A percentile compares a stretch with the other conserved stretches of the same genome.
phyloP scores from a whole-genome alignment of 1,139 yeast species.

The Petasospora rhodanensis region DNA sequence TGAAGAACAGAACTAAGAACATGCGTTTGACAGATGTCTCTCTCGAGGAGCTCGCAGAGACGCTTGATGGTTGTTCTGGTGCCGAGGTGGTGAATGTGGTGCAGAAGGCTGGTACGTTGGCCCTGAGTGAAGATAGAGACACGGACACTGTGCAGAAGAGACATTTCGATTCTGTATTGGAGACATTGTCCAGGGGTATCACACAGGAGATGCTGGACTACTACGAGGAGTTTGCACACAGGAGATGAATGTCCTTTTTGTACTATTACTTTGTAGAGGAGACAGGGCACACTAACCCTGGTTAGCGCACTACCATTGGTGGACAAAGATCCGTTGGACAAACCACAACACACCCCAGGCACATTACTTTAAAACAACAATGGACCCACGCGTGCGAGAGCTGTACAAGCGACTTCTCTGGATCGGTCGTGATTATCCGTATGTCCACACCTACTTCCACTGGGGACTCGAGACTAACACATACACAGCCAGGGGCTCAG shows the following conservation, averaged over 20 bases:
- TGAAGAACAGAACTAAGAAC: constrained; percentile 59
- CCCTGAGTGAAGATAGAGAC: constrained; percentile 72
- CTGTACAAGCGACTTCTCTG: constrained; percentile 33
- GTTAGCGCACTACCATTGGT: too few relatives aligned
- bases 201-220: constrained; percentile 79
- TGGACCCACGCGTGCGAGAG: constrained; percentile 34
- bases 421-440: constrained; percentile 40
- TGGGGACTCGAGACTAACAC: background rate
- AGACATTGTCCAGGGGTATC: constrained; percentile 68
- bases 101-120: constrained; percentile 92
- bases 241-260: too few relatives aligned
- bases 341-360: too few relatives aligned
- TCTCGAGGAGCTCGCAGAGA: constrained; percentile 49
- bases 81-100: constrained; percentile 90
- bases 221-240: constrained; percentile 57
- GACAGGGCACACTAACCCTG: too few relatives aligned
- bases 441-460: constrained; percentile 27
- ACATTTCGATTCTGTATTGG: constrained; percentile 68
- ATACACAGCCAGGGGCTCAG: constrained; percentile 13
- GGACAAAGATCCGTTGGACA: too few relatives aligned
- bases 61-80: constrained; percentile 90
- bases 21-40: constrained; percentile 44
- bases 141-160: constrained; percentile 48
- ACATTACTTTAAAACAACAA: too few relatives aligned
- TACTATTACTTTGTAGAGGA: too few relatives aligned